Base-by-base conservation (phyloP, 371 early-diverging fungal genomes). In the Mucor saturninus region DNA sequence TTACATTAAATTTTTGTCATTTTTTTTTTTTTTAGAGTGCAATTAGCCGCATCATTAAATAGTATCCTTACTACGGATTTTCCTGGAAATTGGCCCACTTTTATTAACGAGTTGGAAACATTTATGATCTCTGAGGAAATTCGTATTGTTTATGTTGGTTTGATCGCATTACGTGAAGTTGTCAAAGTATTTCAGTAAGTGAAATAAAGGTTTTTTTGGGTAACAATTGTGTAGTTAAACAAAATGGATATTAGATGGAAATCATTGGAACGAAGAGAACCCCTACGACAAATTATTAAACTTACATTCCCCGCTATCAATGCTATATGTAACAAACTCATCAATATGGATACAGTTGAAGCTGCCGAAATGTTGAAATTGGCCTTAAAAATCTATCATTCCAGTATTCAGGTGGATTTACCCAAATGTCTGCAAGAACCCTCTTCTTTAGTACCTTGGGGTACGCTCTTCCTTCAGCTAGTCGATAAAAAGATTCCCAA, bases 311-410 rank as follows among this genome's bases (percentile, higher is more conserved):
- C 93, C 1, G 76, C 77, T 14, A 77, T 95, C 51, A 90, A 89
- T 48, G 61, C 79, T 40, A 89, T 96, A 61, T 91, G 86, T 15
- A 70, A 79, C 9, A 77, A 79, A 52, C 72, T 93, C 4, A 62
- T 90, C 6, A 69, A 61, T 3, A 65, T 76, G 38, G 85, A 88
- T 54, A 89, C 79, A 30, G 55, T 80, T 0, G 93, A 93, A 72
- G 94, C 95, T n/a, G 91, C 86, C 30, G 85, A 87, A 55, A 89
- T 96, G 88, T 73, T 93, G 38, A 92, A 93, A 63, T 69, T 89
- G 21, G 81, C 91, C 28, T 72, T 93, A 61, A 95, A 95, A 74
- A 89, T 85, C 38, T 95, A 94, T 73, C 79, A 80, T 65, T 68
- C 85, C 39, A 80, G 90, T 59, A 93, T 91, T 62, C 88, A 90